Percentiles rank a stretch among this genome's conserved stretches.
These are phyloP conservation scores for Jaltomata sinuosa DNA, from an alignment of 257 asterid species.

Conservation along the genomic window DNA sequence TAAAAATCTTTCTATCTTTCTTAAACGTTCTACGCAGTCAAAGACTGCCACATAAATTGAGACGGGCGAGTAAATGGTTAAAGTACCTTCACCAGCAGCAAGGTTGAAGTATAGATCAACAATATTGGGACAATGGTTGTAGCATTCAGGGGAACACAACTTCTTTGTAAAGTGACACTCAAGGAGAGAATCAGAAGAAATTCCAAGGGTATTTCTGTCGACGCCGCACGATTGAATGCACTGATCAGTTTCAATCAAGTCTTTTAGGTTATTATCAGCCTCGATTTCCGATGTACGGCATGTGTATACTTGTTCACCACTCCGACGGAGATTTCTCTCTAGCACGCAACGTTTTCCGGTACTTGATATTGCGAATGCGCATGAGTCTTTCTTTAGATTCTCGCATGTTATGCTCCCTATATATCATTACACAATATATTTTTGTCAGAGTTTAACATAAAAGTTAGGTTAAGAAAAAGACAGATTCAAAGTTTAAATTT, in stretches of 20 bases:
- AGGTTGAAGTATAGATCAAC: slow-evolving; percentile 76
- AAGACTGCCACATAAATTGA: background rate
- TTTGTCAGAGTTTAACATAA: no score
- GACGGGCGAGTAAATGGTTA: fast-evolving
- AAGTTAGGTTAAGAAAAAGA: no score
- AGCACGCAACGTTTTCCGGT: slow-evolving; percentile 61
- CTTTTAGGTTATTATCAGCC: slow-evolving; percentile 30
- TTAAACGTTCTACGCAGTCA: no score
- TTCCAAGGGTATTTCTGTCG: slow-evolving; percentile 54
- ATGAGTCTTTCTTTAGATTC: slow-evolving; percentile 34
- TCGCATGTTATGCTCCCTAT: slow-evolving; percentile 52
- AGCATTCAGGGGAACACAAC: slow-evolving; percentile 66
- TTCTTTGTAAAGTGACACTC: slow-evolving; percentile 41
- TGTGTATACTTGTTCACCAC: slow-evolving; percentile 32
- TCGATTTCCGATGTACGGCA: slow-evolving; percentile 59
- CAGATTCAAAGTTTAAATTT: background rate
- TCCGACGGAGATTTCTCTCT: slow-evolving; percentile 43
- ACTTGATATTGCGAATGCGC: slow-evolving; percentile 54
- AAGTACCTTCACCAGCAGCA: slow-evolving; percentile 73
- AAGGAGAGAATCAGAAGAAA: slow-evolving; percentile 64
- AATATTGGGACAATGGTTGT: slow-evolving; percentile 54
- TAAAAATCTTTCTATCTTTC: no score
- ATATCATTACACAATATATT: no score
- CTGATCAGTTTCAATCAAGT: slow-evolving; percentile 47
- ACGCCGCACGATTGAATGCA: slow-evolving; percentile 62